Evolutionary conservation across 2,329 filamentous ascomycete species (phyloP), one percentile per base, ranked within the genome.

Genomic region (Microsporum audouinii): DNA sequence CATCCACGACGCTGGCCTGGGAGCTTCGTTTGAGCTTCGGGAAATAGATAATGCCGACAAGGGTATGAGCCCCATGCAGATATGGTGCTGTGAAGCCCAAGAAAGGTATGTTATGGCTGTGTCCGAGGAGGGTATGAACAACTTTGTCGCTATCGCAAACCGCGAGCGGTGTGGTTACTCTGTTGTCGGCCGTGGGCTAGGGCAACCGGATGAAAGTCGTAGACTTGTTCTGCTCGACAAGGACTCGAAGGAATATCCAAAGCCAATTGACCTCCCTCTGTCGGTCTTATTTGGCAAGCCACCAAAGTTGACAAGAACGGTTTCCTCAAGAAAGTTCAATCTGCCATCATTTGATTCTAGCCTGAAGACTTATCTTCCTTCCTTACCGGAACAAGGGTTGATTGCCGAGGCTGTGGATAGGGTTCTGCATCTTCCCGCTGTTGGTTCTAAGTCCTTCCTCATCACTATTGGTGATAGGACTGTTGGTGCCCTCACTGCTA

Each of bases 71-170:
- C 94, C 94, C 23, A 83, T 99, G 62, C 89, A 97, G 72, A 96
- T 99, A 55, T 97, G 92, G 91, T 96, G 94, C 74, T 95, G 92
- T 68, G 92, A 97, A 73, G 90, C 94, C 0, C 94, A 99, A 72
- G 94, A 99, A 75, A 83, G 94, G 72, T 99, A 99, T 69, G 94
- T 99, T 5, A 79, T 99, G 68, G 86, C 95, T 6, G 85, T 99
- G 64, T 90, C 91, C 63, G 83, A 84, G 58, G 87, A 94, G 23
- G 82, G 85, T 59, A 82, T 97, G 69, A 91, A 92, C 68, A 78
- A 78, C 27, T 88, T 88, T 74, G 82, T 80, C 65, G 77, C 85
- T 75, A 79, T 99, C 67, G 79, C 78, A 73, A 82, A 87, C 64
- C 84, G 94, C 71, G 94, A 99, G 72, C 85, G 91, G 60, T 97